Evolutionary conservation across 345 rosid species (phyloP).

Genomic region (Melaleuca quinquenervia): DNA sequence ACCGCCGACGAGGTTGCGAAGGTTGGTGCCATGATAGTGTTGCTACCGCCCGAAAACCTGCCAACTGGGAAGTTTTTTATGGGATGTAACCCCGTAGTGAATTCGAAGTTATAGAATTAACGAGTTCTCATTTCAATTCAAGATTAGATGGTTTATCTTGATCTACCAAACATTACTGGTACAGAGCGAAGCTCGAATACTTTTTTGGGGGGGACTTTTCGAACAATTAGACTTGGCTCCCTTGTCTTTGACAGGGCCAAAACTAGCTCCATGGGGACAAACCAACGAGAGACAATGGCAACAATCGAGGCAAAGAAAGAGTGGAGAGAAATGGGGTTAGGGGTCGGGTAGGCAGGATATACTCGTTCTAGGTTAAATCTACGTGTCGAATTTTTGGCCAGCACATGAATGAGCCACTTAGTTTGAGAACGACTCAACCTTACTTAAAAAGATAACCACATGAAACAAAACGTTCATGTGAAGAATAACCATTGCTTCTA

Average conservation of each 20-base stretch:
- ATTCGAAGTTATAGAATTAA: conserved; percentile 20
- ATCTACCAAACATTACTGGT: neutral
- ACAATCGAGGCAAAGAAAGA: neutral
- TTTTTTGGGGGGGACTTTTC: neutral
- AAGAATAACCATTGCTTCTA: neutral
- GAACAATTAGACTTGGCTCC: neutral
- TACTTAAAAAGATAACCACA: neutral
- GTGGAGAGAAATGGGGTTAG: neutral
- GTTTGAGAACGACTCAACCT: neutral
- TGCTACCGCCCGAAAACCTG: conserved; percentile 41
- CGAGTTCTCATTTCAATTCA: neutral
- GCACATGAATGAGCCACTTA: neutral
- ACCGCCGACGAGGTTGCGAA: conserved; percentile 49
- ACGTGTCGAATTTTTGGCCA: neutral
- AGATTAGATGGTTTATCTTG: neutral
- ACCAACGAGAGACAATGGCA: neutral
- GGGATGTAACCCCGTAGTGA: conserved; percentile 13
- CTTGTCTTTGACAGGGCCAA: neutral
- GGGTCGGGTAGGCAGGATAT: neutral
- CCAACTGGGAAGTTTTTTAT: conserved; percentile 45
- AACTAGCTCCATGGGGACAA: neutral
- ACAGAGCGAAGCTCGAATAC: neutral
- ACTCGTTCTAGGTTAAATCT: neutral
- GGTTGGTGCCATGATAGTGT: conserved; percentile 21
- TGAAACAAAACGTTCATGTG: neutral